A percentile compares a stretch with the other conserved stretches of the same genome.
phyloP scores from a whole-genome alignment of 2,329 filamentous ascomycete genomes.

The Plenodomus tracheiphilus region DNA sequence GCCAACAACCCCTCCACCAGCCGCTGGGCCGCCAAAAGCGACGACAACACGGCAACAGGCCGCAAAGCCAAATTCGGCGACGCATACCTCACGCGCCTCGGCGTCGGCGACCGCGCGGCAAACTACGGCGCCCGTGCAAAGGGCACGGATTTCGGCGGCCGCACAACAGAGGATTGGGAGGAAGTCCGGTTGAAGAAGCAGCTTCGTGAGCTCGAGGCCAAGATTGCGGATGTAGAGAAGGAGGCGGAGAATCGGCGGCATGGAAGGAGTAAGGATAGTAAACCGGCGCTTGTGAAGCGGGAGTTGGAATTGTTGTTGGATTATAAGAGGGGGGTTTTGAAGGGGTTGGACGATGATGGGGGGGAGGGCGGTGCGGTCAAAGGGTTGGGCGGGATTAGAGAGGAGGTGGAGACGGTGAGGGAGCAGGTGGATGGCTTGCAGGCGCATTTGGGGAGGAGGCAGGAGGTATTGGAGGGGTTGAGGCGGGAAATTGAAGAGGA shows the following conservation, averaged over 20 bases:
- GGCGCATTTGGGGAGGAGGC: slow-evolving; percentile 74
- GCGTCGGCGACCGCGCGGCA: slow-evolving; percentile 68
- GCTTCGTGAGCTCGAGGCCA: slow-evolving; percentile 83
- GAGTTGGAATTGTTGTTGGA: slow-evolving; percentile 93
- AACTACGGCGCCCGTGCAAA: slow-evolving; percentile 69
- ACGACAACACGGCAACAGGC: slow-evolving; percentile 80
- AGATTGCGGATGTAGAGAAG: slow-evolving; percentile 80
- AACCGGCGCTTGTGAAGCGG: slow-evolving; percentile 88
- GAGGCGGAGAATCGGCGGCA: slow-evolving; percentile 63
- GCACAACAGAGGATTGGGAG: slow-evolving; percentile 92
- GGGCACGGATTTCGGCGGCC: slow-evolving; percentile 87
- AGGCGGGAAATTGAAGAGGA: slow-evolving; percentile 84
- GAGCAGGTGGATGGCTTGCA: slow-evolving; percentile 94
- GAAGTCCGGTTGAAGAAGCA: slow-evolving; percentile 94
- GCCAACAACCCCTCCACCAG: slow-evolving; percentile 72
- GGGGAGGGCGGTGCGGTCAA: slow-evolving; percentile 64
- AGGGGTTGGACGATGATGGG: slow-evolving; percentile 73
- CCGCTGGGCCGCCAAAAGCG: slow-evolving; percentile 77
- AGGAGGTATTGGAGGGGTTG: slow-evolving; percentile 75
- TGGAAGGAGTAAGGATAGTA: slow-evolving; percentile 67
- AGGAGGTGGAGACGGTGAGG: slow-evolving; percentile 86
- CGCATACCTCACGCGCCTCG: slow-evolving; percentile 89
- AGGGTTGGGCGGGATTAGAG: slow-evolving; percentile 73
- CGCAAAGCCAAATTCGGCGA: slow-evolving; percentile 98
- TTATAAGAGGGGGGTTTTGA: slow-evolving; percentile 83